Evolutionary conservation across 768 basidiomycete species (phyloP).

Genomic region (Leccinellum rugosiceps): DNA sequence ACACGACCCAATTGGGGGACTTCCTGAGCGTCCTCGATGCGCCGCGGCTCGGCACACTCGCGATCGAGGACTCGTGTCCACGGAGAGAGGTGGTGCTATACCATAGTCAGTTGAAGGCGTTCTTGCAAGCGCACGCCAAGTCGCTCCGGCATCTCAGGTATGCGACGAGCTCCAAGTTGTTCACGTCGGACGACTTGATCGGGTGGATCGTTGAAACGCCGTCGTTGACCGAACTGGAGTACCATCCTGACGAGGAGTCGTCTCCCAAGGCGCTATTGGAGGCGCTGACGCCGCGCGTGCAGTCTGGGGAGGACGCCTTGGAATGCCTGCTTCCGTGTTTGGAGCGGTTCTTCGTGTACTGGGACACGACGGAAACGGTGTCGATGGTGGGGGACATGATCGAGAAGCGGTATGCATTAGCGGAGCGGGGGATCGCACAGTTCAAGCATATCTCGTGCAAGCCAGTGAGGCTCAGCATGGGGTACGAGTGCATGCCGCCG

Average conservation of each 20-base stretch:
- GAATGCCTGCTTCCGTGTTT: slow-evolving; percentile 19
- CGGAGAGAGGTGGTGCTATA: slow-evolving; percentile 13
- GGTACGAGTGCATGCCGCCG: slow-evolving; percentile 18
- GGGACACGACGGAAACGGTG: slow-evolving; percentile 27
- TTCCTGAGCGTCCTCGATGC: slow-evolving; percentile 13
- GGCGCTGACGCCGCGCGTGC: slow-evolving; percentile 20
- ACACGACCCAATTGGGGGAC: slow-evolving; percentile 19
- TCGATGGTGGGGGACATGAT: slow-evolving; percentile 25
- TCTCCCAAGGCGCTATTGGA: slow-evolving; percentile 17
- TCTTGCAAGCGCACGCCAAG: slow-evolving; percentile 10
- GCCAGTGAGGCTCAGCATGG: slow-evolving; percentile 9
- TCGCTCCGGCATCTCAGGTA: slow-evolving; percentile 15
- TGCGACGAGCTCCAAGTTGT: slow-evolving; percentile 16
- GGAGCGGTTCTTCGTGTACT: slow-evolving; percentile 20
- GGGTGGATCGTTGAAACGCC: slow-evolving; percentile 16
- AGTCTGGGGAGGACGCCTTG: not conserved
- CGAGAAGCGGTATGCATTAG: slow-evolving; percentile 18
- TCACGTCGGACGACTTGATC: slow-evolving; percentile 18
- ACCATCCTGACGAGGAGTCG: slow-evolving; percentile 21
- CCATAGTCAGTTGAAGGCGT: slow-evolving; percentile 10
- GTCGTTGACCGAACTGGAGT: slow-evolving; percentile 20
- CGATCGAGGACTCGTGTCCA: slow-evolving; percentile 18
- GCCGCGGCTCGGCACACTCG: slow-evolving; percentile 14
- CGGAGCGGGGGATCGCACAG: slow-evolving; percentile 9
- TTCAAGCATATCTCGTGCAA: slow-evolving; percentile 22